Evolutionary conservation across 495 filamentous ascomycete genomes (phyloP).

Genomic region (Eremomyces bilateralis): DNA sequence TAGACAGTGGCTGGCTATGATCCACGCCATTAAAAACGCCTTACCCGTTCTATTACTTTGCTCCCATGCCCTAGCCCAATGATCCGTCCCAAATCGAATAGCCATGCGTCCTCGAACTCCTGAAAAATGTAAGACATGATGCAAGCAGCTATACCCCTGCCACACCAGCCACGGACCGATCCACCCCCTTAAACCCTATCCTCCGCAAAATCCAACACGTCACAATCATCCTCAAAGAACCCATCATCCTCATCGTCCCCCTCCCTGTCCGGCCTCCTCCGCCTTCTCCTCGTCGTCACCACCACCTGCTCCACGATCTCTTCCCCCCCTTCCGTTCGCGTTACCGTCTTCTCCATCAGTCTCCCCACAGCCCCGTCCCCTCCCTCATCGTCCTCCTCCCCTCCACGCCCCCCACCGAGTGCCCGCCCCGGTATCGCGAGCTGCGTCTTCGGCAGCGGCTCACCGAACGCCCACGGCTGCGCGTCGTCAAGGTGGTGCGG

Average conservation of each 20-base stretch:
- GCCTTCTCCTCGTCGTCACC: slow-evolving; percentile 52
- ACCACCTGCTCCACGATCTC: slow-evolving; percentile 58
- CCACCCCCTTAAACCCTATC: slow-evolving; percentile 69
- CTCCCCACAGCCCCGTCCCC: neutral
- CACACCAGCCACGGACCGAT: no score
- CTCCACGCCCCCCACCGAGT: slow-evolving; percentile 13
- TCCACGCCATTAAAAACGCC: no score
- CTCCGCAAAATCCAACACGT: slow-evolving; percentile 77
- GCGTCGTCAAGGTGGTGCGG: slow-evolving; percentile 12
- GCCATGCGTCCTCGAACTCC: no score
- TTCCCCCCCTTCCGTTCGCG: slow-evolving; percentile 27
- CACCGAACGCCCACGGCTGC: slow-evolving; percentile 51
- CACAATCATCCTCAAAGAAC: slow-evolving; percentile 88
- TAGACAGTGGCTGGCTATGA: no score
- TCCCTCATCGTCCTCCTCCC: neutral
- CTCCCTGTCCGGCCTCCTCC: slow-evolving; percentile 23
- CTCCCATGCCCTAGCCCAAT: no score
- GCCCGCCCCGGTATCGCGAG: slow-evolving; percentile 26
- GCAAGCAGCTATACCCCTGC: no score
- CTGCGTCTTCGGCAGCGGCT: slow-evolving; percentile 34
- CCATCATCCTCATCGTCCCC: slow-evolving; percentile 28
- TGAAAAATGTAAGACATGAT: no score
- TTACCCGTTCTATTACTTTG: no score
- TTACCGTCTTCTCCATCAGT: slow-evolving; percentile 22
- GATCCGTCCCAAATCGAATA: no score